Base-by-base conservation (phyloP, 2,329 filamentous ascomycete species). In the Fusarium concolor region DNA sequence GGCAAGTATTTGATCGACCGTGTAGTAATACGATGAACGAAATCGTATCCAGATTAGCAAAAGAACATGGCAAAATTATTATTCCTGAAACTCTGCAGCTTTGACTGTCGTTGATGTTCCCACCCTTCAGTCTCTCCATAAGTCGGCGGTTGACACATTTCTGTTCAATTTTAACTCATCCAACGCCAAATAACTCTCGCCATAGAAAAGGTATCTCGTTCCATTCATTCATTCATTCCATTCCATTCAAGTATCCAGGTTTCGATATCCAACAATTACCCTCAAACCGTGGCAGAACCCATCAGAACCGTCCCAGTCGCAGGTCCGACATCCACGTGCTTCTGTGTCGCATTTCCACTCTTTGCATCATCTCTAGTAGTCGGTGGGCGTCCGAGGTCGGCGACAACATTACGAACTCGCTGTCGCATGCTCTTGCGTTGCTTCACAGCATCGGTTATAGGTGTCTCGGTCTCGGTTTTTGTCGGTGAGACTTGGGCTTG, bases 301-400 rank as follows among this genome's bases (percentile, higher is more conserved):
- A 68, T 70, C 62, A 77, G 35, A 18, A 61, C 62, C 10, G 73
- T 70, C 11, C 66, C 68, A 15, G 71, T 63, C 33, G 76, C 52
- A 33, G 75, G 69, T 9, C 74, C 74, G 41, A 75, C 64, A 33
- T 77, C 72, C 46, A 71, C 62, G 64, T 73, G 75, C 41, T 72
- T 74, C 55, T 71, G 65, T 35, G 76, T 74, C 44, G 43, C 58
- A 56, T 69, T 77, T 35, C 77, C 77, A 14, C 74, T 74, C 67
- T 74, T 76, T 51, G 70, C 76, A 56, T 78, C 76, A 56, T 77
- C 74, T 45, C 75, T 66, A 28, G 63, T 54, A 14, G 76, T 78
- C 2, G 76, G 76, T 42, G 77, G 77, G 28, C 66, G 73, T 51
- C 77, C 76, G 49, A 78, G 70, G 47, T 78, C 76, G 47, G 75